A percentile compares a stretch with the other conserved stretches of the same genome.
These are phyloP conservation scores for Pueraria montana DNA, from an alignment of 306 rosid species.

Conservation along the genomic window DNA sequence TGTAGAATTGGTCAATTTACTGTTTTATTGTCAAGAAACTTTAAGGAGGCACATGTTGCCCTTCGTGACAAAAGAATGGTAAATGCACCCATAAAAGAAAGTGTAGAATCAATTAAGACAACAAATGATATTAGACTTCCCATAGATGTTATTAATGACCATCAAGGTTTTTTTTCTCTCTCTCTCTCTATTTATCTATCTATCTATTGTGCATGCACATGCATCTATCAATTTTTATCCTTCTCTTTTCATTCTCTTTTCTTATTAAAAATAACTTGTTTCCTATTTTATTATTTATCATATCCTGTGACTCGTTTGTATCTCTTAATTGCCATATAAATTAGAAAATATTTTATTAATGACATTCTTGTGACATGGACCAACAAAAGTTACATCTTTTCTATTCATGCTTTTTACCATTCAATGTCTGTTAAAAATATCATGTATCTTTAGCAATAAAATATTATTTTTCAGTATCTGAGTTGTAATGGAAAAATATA, in stretches of 20 bases:
- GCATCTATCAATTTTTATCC: neutral
- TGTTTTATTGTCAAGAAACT: conserved; percentile 40
- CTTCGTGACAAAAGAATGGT: conserved; percentile 1
- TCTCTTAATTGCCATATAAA: neutral
- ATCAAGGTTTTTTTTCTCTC: conserved; percentile 35
- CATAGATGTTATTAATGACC: neutral
- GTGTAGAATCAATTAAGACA: neutral
- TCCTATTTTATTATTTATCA: neutral
- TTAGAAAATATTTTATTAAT: neutral
- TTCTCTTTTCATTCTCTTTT: conserved; percentile 4
- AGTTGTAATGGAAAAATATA: neutral
- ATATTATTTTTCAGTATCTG: neutral
- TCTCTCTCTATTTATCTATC: no score
- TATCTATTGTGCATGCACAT: neutral
- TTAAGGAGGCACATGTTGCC: conserved; percentile 41
- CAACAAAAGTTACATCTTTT: neutral
- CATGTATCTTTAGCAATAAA: neutral
- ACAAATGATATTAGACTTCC: neutral
- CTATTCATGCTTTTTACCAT: neutral
- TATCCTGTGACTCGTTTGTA: neutral
- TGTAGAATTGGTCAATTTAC: neutral
- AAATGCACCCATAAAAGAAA: neutral
- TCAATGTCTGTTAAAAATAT: neutral
- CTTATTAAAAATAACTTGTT: neutral
- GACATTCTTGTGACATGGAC: neutral